Conservation (phyloP, 495 filamentous ascomycete genomes). For the Gamarada debralockiae region DNA sequence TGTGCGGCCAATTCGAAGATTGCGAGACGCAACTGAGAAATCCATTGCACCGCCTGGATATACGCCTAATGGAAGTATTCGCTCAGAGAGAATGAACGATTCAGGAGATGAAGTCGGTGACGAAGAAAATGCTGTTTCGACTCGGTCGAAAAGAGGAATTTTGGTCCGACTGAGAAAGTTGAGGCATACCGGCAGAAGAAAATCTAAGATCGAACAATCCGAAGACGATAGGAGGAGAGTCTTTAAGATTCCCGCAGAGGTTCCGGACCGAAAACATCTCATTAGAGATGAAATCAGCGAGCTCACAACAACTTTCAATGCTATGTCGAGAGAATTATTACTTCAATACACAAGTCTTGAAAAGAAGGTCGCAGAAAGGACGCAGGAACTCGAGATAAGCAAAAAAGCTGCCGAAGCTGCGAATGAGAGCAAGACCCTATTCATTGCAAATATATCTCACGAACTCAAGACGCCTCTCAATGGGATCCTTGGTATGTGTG, state of each 20-base stretch:
- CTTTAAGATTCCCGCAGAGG: slow-evolving; percentile 82
- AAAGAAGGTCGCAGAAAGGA: slow-evolving; percentile 78
- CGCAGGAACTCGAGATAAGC: slow-evolving; percentile 77
- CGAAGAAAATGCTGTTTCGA: slow-evolving; percentile 12
- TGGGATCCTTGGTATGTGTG: slow-evolving; percentile 89
- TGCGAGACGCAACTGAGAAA: slow-evolving; percentile 74
- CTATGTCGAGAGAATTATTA: slow-evolving; percentile 86
- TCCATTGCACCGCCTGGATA: slow-evolving; percentile 64
- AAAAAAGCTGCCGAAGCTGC: slow-evolving; percentile 90
- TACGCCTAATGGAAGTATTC: slow-evolving; percentile 38
- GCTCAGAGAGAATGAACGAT: slow-evolving; percentile 38
- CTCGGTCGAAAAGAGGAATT: slow-evolving; percentile 35
- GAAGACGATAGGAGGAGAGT: slow-evolving; percentile 46
- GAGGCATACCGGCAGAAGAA: slow-evolving; percentile 25
- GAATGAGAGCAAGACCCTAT: slow-evolving; percentile 91
- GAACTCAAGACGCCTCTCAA: slow-evolving; percentile 92
- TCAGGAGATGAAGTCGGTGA: slow-evolving; percentile 22
- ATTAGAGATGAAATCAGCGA: slow-evolving; percentile 87
- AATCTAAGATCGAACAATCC: slow-evolving; percentile 30
- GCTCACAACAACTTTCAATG: slow-evolving; percentile 82
- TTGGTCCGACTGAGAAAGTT: slow-evolving; percentile 32
- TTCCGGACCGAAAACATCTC: slow-evolving; percentile 67
- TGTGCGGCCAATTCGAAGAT: slow-evolving; percentile 72
- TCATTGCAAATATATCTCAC: slow-evolving; percentile 95
- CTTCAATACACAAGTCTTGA: slow-evolving; percentile 82